Base-by-base conservation (phyloP, 1,284 basidiomycete species). In the Coniferiporia weirii region DNA sequence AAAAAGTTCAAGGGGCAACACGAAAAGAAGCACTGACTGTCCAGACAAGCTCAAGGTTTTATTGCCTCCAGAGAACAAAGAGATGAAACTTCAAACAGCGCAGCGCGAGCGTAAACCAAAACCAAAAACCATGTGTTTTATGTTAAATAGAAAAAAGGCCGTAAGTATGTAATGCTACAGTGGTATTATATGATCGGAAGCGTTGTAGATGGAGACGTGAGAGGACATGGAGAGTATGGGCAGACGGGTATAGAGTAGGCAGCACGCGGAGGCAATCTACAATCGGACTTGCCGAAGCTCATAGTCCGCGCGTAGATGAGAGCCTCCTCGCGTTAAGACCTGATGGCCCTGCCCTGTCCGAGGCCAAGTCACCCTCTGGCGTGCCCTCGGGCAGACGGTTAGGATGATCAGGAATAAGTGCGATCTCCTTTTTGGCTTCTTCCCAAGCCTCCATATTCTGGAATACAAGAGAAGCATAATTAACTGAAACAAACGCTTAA, bases 371-470 rank as follows among this genome's bases (percentile, higher is more conserved):
- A 27, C 44, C 17, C 8, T 61, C 51, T 35, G 34, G 20, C 2
- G 34, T 35, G 45, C 54, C 59, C 46, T 62, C 61, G 20, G 61
- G 61, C 36, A 56, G 32, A 17, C 57, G 81, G 70, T 95, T 96
- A 40, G 91, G 93, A 71, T 96, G 93, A 64, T 88, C 84, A 52
- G 92, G 87, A 70, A 99, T 94, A 70, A 87, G 87, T 51, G 85
- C 84, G 64, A 97, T 91, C 67, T 95, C 94, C 64, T 82, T 82
- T 78, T 94, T 94, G 9, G 94, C 96, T 66, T 93, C 93, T 74
- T 97, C 89, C 96, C 96, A 99, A 57, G 90, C 91, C 68, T 96
- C 91, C 59, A 98, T 79, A 73, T 98, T 98, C 94, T 97, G 67
- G 19, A 56, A 49, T 50, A 34, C 3, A 34, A 54, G 55, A 43